Conservation (phyloP, 2,329 filamentous ascomycete genomes). For the Nemania diffusa region DNA sequence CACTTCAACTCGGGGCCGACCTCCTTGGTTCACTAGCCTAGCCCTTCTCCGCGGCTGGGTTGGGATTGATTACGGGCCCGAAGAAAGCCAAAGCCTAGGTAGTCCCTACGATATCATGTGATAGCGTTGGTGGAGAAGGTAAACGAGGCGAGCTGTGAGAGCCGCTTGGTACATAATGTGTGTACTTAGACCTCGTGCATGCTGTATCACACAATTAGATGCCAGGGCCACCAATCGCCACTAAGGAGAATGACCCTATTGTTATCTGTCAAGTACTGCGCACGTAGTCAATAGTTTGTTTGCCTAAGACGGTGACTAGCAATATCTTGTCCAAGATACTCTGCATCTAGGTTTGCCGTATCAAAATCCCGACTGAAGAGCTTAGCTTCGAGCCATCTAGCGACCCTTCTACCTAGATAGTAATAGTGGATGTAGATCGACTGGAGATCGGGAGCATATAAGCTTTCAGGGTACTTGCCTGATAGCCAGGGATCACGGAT, state of each 20-base stretch:
- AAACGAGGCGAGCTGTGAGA: constrained; percentile 5
- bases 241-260: neutral
- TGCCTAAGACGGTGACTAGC: neutral
- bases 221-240: neutral
- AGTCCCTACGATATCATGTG: neutral
- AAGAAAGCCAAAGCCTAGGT: neutral
- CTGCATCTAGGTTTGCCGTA: neutral
- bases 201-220: constrained; percentile 4
- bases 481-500: neutral
- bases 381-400: neutral
- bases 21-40: neutral
- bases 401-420: neutral
- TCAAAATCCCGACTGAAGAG: neutral
- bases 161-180: neutral
- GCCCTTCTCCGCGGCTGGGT: neutral
- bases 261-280: no score
- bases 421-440: neutral
- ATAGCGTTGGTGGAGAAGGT: constrained; percentile 16
- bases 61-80: neutral
- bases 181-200: neutral
- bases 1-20: neutral
- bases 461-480: neutral
- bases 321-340: neutral
- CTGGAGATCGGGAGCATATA: neutral
- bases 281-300: neutral